These are phyloP conservation scores for Epichloe aotearoae DNA, from an alignment of 2,329 filamentous ascomycete species.

Conservation along the genomic window DNA sequence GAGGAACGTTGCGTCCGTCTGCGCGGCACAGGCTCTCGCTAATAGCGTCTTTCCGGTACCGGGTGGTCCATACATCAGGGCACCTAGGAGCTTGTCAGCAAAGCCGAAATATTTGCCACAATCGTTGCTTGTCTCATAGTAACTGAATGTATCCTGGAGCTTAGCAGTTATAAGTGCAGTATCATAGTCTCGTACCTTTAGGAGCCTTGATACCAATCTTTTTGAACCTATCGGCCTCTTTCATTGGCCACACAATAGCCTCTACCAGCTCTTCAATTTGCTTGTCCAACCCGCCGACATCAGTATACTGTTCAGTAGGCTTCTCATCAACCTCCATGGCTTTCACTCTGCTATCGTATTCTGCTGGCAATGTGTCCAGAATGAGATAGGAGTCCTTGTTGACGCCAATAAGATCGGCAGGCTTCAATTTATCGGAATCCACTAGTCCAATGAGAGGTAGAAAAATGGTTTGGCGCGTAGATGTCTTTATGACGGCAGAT, in stretches of 20 bases:
- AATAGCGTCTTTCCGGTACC: conserved; percentile 86
- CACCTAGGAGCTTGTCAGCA: conserved; percentile 52
- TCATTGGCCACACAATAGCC: conserved; percentile 99
- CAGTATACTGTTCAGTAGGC: conserved; percentile 96
- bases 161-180: neutral
- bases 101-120: neutral
- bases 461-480: conserved; percentile 96
- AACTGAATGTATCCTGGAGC: neutral
- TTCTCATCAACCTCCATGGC: conserved; percentile 99
- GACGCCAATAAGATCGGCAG: conserved; percentile 90
- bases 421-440: conserved; percentile 88
- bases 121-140: neutral
- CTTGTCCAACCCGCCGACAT: conserved; percentile 95
- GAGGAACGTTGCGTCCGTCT: conserved; percentile 96
- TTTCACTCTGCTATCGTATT: conserved; percentile 98
- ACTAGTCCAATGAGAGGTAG: conserved; percentile 93
- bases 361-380: conserved; percentile 87
- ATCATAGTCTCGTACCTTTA: conserved; percentile 59
- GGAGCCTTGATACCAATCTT: conserved; percentile 99
- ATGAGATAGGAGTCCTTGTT: conserved; percentile 99
- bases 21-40: conserved; percentile 88
- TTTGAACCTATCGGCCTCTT: conserved; percentile 98
- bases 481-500: conserved; percentile 98
- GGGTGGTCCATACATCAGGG: conserved; percentile 92
- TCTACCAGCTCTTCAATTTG: conserved; percentile 98